A percentile compares a stretch with the other conserved stretches of the same genome.
These are phyloP conservation scores for Nakazawaea pomicola DNA, from an alignment of 805 yeast genomes.

Conservation along the genomic window DNA sequence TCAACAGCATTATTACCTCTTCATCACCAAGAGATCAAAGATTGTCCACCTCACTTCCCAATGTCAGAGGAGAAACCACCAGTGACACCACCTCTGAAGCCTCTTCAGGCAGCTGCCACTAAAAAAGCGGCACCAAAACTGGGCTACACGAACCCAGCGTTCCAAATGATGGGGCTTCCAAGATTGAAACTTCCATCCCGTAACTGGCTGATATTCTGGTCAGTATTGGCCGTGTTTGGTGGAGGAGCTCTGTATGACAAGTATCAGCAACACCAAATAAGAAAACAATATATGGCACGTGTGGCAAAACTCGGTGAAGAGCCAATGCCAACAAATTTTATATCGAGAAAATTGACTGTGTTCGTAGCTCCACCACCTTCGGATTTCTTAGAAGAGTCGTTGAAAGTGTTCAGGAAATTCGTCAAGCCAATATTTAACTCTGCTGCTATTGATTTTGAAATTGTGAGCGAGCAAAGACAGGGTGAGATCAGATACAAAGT, in stretches of 20 bases:
- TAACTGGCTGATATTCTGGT: constrained; percentile 91
- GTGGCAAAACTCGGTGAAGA: constrained; percentile 50
- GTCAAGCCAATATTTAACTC: constrained; percentile 83
- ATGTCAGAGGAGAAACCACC: constrained; percentile 4
- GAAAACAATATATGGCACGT: constrained; percentile 57
- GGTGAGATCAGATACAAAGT: constrained; percentile 82
- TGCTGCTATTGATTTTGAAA: constrained; percentile 78
- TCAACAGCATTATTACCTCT: not conserved
- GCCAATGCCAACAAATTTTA: constrained; percentile 39
- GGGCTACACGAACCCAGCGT: constrained; percentile 69
- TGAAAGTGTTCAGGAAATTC: constrained; percentile 69
- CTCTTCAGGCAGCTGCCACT: not conserved
- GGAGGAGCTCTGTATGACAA: constrained; percentile 84
- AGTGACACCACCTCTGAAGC: not conserved
- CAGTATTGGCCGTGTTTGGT: constrained; percentile 54
- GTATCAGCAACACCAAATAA: constrained; percentile 58
- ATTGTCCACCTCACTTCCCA: not conserved
- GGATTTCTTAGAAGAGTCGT: constrained; percentile 72
- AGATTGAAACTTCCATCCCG: constrained; percentile 76
- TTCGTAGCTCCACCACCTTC: constrained; percentile 97
- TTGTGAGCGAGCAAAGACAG: constrained; percentile 74
- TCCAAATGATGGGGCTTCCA: constrained; percentile 81
- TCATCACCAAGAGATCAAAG: not conserved
- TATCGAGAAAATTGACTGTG: constrained; percentile 74
- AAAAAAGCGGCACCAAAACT: constrained; percentile 19